phyloP scores from a whole-genome alignment of 768 basidiomycete genomes.

The Calocera cornea region DNA sequence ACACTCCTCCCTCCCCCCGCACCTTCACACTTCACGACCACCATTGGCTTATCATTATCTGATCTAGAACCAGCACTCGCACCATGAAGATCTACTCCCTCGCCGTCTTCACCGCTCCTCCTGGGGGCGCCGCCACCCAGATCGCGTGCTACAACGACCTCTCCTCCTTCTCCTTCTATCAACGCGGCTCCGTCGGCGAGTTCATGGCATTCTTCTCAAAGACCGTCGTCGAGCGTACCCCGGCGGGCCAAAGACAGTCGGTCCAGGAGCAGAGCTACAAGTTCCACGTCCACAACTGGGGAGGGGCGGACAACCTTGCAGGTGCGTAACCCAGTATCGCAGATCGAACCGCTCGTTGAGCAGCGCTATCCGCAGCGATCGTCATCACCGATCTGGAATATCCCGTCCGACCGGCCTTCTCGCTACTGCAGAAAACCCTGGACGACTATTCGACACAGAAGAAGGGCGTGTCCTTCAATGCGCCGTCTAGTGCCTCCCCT shows the following conservation, averaged over 20 bases:
- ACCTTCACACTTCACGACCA: not conserved
- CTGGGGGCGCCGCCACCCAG: constrained; percentile 46
- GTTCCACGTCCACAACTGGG: constrained; percentile 85
- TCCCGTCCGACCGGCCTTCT: constrained; percentile 92
- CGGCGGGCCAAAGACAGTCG: constrained; percentile 78
- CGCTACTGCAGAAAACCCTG: constrained; percentile 78
- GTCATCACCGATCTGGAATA: constrained; percentile 94
- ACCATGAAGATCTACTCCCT: constrained; percentile 81
- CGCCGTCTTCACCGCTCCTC: constrained; percentile 54
- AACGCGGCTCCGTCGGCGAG: constrained; percentile 72
- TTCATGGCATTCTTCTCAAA: constrained; percentile 90
- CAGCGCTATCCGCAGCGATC: constrained; percentile 43
- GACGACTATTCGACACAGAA: constrained; percentile 83
- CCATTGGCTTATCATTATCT: not conserved
- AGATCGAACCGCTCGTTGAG: constrained; percentile 2
- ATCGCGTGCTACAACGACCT: constrained; percentile 65
- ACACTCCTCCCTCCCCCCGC: not conserved
- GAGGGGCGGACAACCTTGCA: constrained; percentile 70
- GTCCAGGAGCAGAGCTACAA: constrained; percentile 88
- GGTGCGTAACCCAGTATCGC: constrained; percentile 35
- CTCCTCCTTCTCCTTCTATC: constrained; percentile 87
- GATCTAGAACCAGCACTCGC: not conserved
- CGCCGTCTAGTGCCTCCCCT: constrained; percentile 58
- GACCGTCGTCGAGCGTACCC: constrained; percentile 82
- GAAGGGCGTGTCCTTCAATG: constrained; percentile 52